Evolutionary conservation across 2,329 filamentous ascomycete species (phyloP), one percentile per base, ranked within the genome.

Genomic region (Pseudonectria foliicola): DNA sequence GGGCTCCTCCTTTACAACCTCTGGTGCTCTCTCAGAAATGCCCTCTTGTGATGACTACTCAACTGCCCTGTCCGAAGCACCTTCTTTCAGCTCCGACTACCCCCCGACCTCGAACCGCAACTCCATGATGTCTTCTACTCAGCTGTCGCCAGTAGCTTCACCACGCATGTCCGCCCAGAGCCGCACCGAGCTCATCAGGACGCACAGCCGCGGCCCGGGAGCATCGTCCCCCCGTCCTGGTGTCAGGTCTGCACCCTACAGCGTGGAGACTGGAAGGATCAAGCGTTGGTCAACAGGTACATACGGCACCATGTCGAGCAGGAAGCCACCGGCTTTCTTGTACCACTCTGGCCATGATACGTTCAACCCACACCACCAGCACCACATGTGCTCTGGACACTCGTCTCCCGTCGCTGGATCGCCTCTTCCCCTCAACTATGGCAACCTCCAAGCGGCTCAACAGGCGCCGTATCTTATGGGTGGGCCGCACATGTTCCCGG

Each of bases 241-340:
- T 35, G 69, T 81, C 53, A 75, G 82, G 42, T 75, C 81, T 27
- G 80, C 77, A 13, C 83, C 83, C 1, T 87, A 87, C 61, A 80
- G 66, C 33, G 69, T 85, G 33, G 82, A 86, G 29, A 73, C 70
- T 34, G 69, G 68, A 29, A 73, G 80, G 43, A 77, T 71, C 54
- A 86, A 87, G 67, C 71, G 83, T 46, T 88, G 83, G 82, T 87
- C 83, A 13, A 87, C 83, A 4, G 82, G 82, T 11, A 85, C 80
- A 4, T 85, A 81, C 40, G 78, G 72, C 13, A 72, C 77, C 2
- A 59, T 66, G 13, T 67, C 67, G 15, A 74, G 63, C 49, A 65
- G 73, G 37, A 68, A 78, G 23, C 69, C 72, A 16, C 70, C 77
- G 23, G 71, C 80, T 3, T 77, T 79, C 44, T 67, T 80, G 28